A percentile compares a stretch with the other conserved stretches of the same genome.
Conservation (phyloP, 2,329 filamentous ascomycete genomes). For the Aureobasidium melanogenum region DNA sequence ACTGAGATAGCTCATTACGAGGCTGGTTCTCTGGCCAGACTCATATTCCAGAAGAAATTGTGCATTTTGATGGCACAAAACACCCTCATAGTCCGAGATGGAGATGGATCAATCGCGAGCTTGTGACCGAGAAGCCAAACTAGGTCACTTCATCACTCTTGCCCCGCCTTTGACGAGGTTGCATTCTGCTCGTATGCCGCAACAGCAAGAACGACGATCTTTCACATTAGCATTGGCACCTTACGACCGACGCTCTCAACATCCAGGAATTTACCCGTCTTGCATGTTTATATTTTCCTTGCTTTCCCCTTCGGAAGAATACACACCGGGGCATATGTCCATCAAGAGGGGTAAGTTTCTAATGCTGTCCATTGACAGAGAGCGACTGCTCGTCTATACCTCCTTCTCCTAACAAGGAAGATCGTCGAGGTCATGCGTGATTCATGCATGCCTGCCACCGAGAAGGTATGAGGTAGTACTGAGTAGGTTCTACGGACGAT, state of each 20-base stretch:
- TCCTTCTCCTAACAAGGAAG: neutral
- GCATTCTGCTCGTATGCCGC: neutral
- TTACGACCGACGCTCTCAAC: neutral
- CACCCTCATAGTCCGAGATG: too few species aligned
- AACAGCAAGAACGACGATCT: neutral
- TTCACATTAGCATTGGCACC: neutral
- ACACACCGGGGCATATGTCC: neutral
- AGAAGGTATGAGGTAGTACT: neutral
- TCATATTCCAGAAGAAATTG: too few species aligned
- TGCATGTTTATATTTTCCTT: neutral
- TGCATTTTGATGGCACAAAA: too few species aligned
- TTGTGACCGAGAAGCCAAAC: neutral
- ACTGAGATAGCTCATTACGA: too few species aligned
- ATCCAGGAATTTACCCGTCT: slow-evolving; percentile 1
- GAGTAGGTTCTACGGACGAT: neutral
- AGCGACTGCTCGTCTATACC: neutral
- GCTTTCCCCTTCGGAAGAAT: neutral
- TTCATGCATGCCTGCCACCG: neutral
- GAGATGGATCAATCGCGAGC: neutral
- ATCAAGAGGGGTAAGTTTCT: neutral
- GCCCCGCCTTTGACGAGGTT: slow-evolving; percentile 1
- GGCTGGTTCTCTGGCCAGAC: too few species aligned
- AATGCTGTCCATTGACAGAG: neutral
- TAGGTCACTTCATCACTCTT: neutral
- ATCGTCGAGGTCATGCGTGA: neutral